Percentiles rank a stretch among this genome's conserved stretches.
Evolutionary conservation across 1,284 basidiomycete genomes (phyloP).

Genomic region (Xanthoconium separans): DNA sequence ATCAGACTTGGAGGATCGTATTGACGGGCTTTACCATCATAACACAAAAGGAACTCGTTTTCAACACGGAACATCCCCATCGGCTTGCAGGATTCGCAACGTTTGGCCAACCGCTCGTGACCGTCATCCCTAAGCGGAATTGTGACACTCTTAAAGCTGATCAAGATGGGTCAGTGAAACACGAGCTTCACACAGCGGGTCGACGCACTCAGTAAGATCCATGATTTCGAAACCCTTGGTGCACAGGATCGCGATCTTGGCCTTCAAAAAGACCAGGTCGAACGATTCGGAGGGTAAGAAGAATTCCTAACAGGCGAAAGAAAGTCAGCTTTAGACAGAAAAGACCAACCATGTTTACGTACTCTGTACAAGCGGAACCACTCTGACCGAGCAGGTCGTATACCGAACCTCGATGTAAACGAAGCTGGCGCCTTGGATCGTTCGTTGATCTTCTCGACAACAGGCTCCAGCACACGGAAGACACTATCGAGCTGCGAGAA

Average conservation of each 20-base stretch:
- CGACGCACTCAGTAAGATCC: slow-evolving; percentile 82
- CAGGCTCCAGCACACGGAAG: slow-evolving; percentile 92
- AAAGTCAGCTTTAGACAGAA: slow-evolving; percentile 2
- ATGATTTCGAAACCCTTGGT: slow-evolving; percentile 97
- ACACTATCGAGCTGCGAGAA: slow-evolving; percentile 72
- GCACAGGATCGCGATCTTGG: slow-evolving; percentile 89
- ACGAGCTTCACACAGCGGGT: not conserved
- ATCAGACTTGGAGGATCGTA: not conserved
- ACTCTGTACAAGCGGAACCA: slow-evolving; percentile 92
- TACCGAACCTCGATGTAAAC: slow-evolving; percentile 69
- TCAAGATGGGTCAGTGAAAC: slow-evolving; percentile 4
- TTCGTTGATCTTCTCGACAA: slow-evolving; percentile 82
- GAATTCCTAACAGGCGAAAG: slow-evolving; percentile 60
- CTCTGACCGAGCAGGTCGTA: slow-evolving; percentile 77
- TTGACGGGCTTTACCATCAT: slow-evolving; percentile 64
- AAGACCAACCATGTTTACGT: slow-evolving; percentile 22
- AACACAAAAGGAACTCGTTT: slow-evolving; percentile 91
- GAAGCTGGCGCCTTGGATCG: slow-evolving; percentile 63
- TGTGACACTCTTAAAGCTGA: slow-evolving; percentile 83
- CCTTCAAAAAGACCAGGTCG: slow-evolving; percentile 88
- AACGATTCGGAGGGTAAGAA: slow-evolving; percentile 89
- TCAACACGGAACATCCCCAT: slow-evolving; percentile 92
- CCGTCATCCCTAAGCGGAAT: slow-evolving; percentile 81
- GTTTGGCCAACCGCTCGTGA: slow-evolving; percentile 70
- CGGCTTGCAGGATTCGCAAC: slow-evolving; percentile 81